These are phyloP conservation scores for Dendrobium chrysotoxum DNA, from an alignment of 106 monocot species.

Conservation along the genomic window DNA sequence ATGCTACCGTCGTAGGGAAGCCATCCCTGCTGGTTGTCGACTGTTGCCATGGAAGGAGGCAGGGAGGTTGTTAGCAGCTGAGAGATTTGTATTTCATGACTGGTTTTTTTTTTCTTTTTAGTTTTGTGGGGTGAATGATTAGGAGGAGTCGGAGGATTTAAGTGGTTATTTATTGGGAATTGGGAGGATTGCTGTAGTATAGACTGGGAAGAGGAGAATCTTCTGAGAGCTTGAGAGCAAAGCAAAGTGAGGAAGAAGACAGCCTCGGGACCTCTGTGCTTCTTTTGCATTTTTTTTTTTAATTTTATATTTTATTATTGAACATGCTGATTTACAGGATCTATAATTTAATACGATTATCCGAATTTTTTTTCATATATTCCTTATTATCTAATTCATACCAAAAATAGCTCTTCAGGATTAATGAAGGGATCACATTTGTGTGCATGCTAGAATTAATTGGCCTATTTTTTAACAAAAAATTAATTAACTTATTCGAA, in stretches of 20 bases:
- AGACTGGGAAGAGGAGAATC: not conserved
- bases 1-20: slow-evolving; percentile 20
- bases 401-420: too few relatives aligned
- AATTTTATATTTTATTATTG: not conserved
- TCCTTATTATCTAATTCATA: too few relatives aligned
- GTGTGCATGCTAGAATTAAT: too few relatives aligned
- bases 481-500: too few relatives aligned
- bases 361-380: too few relatives aligned
- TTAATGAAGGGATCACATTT: too few relatives aligned
- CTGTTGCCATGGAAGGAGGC: slow-evolving; percentile 17
- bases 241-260: slow-evolving; percentile 34
- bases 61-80: not conserved
- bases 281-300: not conserved
- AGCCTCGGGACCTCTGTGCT: not conserved
- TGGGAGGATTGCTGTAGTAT: not conserved
- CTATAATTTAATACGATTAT: too few relatives aligned
- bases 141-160: not conserved
- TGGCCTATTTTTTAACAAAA: too few relatives aligned
- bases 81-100: not conserved
- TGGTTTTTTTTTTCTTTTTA: not conserved
- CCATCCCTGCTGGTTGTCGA: slow-evolving; percentile 17
- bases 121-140: too few relatives aligned
- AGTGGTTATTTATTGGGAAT: not conserved
- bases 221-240: slow-evolving; percentile 25
- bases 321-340: too few relatives aligned